Evolutionary conservation across 2,329 filamentous ascomycete species (phyloP).

Genomic region (Alternaria tenuissima): DNA sequence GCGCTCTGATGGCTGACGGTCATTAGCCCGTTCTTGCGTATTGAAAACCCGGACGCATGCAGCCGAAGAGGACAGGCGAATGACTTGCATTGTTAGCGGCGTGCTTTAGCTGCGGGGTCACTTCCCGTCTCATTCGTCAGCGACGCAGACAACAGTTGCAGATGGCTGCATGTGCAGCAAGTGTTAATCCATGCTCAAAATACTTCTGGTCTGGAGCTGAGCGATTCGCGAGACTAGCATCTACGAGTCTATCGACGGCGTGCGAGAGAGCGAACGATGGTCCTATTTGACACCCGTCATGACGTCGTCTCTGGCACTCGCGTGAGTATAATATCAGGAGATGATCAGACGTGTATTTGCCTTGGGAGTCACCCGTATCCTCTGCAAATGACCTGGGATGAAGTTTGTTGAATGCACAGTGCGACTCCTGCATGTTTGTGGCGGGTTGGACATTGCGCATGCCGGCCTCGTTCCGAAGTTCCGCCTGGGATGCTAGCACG

Average conservation of each 20-base stretch:
- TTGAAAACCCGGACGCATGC: slow-evolving; percentile 25
- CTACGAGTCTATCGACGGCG: slow-evolving; percentile 3
- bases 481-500: slow-evolving; percentile 16
- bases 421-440: slow-evolving; percentile 21
- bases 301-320: slow-evolving; percentile 10
- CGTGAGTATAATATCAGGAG: slow-evolving; percentile 7
- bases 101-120: slow-evolving; percentile 40
- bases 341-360: background rate
- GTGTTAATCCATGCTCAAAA: slow-evolving; percentile 21
- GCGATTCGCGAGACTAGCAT: slow-evolving; percentile 2
- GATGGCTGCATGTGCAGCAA: slow-evolving; percentile 26
- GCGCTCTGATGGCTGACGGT: slow-evolving; percentile 19
- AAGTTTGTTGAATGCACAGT: slow-evolving; percentile 12
- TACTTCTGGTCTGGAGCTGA: slow-evolving; percentile 5
- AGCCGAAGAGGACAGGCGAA: slow-evolving; percentile 41
- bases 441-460: slow-evolving; percentile 14
- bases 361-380: slow-evolving; percentile 1
- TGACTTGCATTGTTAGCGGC: slow-evolving; percentile 51
- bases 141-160: slow-evolving; percentile 27
- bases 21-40: slow-evolving; percentile 40
- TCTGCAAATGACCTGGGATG: slow-evolving; percentile 10
- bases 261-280: slow-evolving; percentile 1
- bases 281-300: slow-evolving; percentile 10
- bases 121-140: slow-evolving; percentile 36
- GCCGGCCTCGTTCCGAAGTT: slow-evolving; percentile 15